Evolutionary conservation across 2,329 filamentous ascomycete genomes (phyloP).

Genomic region (Pseudopithomyces chartarum): DNA sequence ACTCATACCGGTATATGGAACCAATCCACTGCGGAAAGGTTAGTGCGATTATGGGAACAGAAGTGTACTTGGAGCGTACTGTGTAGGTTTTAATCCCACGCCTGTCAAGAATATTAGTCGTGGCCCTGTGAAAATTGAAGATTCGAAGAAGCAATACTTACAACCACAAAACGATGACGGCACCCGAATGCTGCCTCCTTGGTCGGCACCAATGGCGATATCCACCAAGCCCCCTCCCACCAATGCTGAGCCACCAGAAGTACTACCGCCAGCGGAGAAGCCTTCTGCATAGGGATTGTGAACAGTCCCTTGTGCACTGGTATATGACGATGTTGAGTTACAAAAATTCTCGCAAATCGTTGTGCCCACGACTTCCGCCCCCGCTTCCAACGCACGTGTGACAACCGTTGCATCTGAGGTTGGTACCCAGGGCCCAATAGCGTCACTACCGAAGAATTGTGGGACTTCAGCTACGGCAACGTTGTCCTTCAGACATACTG

Average conservation of each 20-base stretch:
- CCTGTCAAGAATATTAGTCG: neutral
- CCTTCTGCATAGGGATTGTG: constrained; percentile 51
- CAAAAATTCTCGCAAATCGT: constrained; percentile 61
- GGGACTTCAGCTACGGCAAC: constrained; percentile 61
- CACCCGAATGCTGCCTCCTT: constrained; percentile 47
- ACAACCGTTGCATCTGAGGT: constrained; percentile 61
- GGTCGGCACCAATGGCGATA: constrained; percentile 46
- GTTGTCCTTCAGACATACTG: constrained; percentile 60
- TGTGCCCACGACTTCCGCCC: constrained; percentile 57
- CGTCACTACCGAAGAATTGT: constrained; percentile 59
- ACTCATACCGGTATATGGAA: constrained; percentile 57
- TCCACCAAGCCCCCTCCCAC: constrained; percentile 48
- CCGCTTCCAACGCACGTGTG: constrained; percentile 56
- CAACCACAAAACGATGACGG: constrained; percentile 44
- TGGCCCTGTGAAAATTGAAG: neutral
- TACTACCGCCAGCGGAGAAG: constrained; percentile 56
- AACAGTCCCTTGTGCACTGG: constrained; percentile 46
- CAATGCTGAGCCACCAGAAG: constrained; percentile 50
- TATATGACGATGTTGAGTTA: constrained; percentile 55
- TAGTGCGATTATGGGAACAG: constrained; percentile 28
- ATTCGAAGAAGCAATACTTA: constrained; percentile 13
- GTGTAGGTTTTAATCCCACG: constrained; percentile 3
- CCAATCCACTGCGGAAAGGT: constrained; percentile 55
- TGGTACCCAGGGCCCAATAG: constrained; percentile 55
- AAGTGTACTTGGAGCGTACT: neutral